Evolutionary conservation across 805 yeast species (phyloP).

Genomic region (Pichia kluyveri): DNA sequence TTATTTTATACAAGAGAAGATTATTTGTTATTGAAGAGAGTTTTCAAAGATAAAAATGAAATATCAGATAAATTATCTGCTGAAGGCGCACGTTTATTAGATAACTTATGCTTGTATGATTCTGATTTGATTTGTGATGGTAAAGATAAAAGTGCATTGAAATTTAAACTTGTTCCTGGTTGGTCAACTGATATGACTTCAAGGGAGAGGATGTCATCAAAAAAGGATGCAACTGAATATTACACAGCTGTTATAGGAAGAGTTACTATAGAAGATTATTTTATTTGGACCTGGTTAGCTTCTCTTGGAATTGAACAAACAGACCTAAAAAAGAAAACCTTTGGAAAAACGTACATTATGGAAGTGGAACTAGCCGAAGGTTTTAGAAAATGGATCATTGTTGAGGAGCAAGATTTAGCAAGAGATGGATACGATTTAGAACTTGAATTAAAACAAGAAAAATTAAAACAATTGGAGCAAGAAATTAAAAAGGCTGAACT

Average conservation of each 20-base stretch:
- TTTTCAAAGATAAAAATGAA: conserved; percentile 50
- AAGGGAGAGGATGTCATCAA: conserved; percentile 8
- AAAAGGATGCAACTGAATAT: conserved; percentile 20
- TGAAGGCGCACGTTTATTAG: conserved; percentile 58
- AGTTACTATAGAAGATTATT: conserved; percentile 75
- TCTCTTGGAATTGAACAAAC: conserved; percentile 70
- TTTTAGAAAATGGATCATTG: conserved; percentile 67
- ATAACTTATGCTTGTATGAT: conserved; percentile 27
- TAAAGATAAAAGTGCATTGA: conserved; percentile 19
- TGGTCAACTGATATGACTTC: conserved; percentile 28
- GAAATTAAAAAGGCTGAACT: conserved; percentile 21
- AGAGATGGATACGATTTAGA: conserved; percentile 28
- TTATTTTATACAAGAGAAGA: conserved; percentile 70
- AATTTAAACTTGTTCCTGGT: conserved; percentile 25
- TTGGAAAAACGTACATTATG: conserved; percentile 75
- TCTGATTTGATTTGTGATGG: conserved; percentile 31
- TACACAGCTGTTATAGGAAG: conserved; percentile 43
- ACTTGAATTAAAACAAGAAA: conserved; percentile 26
- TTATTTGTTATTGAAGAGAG: conserved; percentile 60
- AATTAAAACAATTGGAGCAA: conserved; percentile 21
- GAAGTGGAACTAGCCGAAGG: conserved; percentile 74
- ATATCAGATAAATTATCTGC: conserved; percentile 58
- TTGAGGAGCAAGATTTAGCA: conserved; percentile 54
- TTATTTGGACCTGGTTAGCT: conserved; percentile 87
- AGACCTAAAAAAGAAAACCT: conserved; percentile 49